A percentile compares a stretch with the other conserved stretches of the same genome.
Conservation (phyloP, 2,329 filamentous ascomycete genomes). For the Orbilia ellipsospora region DNA sequence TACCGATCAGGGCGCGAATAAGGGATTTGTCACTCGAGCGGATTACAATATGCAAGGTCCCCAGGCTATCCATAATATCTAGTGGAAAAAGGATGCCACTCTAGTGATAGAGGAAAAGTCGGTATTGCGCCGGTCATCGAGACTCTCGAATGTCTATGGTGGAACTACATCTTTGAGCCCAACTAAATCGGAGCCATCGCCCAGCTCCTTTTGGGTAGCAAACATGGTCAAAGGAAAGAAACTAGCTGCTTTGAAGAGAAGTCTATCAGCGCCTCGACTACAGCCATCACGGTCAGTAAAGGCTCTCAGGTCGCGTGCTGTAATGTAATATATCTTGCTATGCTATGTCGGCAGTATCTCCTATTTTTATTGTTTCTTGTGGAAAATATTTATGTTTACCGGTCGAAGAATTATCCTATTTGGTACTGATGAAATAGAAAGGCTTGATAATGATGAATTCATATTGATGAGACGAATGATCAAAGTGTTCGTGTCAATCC, state of each 20-base stretch:
- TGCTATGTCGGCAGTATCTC: neutral
- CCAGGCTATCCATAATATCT: slow-evolving; percentile 70
- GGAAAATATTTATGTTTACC: neutral
- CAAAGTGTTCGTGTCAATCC: neutral
- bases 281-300: slow-evolving; percentile 14
- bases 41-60: slow-evolving; percentile 77
- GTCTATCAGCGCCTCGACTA: neutral
- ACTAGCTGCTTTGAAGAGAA: slow-evolving; percentile 2
- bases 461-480: too few relatives aligned
- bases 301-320: neutral
- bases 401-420: neutral
- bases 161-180: neutral
- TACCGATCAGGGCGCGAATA: slow-evolving; percentile 73
- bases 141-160: neutral
- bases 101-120: too few relatives aligned
- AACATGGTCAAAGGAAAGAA: slow-evolving; percentile 9
- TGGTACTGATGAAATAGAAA: neutral
- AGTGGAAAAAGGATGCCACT: slow-evolving; percentile 19
- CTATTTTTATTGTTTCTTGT: neutral
- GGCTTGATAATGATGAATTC: slow-evolving; percentile 17
- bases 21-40: slow-evolving; percentile 75
- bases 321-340: slow-evolving; percentile 30
- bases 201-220: neutral
- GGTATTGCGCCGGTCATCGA: neutral
- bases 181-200: neutral